Evolutionary conservation across 2,329 filamentous ascomycete genomes (phyloP).

Genomic region (Leptographium procerum): DNA sequence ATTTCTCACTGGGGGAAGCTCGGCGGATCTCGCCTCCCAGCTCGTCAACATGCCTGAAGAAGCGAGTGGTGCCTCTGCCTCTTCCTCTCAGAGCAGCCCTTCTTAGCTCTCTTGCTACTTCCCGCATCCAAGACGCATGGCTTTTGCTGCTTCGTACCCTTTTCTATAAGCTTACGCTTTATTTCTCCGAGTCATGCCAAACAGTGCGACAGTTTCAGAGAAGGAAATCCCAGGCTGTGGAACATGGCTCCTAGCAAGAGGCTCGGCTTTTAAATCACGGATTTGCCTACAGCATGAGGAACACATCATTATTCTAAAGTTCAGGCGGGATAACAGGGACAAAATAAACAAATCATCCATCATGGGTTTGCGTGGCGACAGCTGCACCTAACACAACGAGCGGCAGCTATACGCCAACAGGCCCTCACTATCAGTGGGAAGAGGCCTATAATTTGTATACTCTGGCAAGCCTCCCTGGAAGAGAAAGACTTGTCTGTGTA

Average conservation of each 20-base stretch:
- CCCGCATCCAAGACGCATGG: neutral
- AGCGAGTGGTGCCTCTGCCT: neutral
- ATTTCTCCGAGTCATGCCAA: neutral
- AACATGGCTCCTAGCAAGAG: neutral
- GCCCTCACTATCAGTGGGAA: no score
- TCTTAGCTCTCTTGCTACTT: neutral
- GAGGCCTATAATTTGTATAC: no score
- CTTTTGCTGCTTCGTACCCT: neutral
- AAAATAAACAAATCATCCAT: no score
- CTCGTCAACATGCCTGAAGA: neutral
- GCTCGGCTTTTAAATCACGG: no score
- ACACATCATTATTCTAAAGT: no score
- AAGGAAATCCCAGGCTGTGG: neutral
- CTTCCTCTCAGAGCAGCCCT: neutral
- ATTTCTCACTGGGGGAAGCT: neutral
- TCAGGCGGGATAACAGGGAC: no score
- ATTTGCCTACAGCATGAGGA: no score
- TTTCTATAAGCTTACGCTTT: neutral
- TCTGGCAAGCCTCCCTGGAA: no score
- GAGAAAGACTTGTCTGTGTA: no score
- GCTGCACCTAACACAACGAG: no score
- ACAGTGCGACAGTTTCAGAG: slow-evolving; percentile 1
- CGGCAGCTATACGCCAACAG: no score
- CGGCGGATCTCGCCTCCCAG: neutral
- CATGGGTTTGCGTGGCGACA: no score